A percentile compares a stretch with the other conserved stretches of the same genome.
Evolutionary conservation across 768 basidiomycete species (phyloP).

Genomic region (Cystofilobasidium ferigula): DNA sequence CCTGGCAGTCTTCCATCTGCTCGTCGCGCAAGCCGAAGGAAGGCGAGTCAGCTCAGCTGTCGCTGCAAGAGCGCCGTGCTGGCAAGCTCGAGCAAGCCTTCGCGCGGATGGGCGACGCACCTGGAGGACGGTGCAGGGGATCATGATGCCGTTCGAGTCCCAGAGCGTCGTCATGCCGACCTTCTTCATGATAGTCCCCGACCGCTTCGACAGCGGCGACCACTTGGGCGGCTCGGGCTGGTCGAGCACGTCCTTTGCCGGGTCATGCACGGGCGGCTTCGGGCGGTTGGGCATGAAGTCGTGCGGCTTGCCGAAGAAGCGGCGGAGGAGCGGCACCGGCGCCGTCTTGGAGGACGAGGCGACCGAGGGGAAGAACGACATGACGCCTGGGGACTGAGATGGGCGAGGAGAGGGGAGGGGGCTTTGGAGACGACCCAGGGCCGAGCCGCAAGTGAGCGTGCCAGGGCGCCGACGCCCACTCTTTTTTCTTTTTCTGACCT

Average conservation of each 20-base stretch:
- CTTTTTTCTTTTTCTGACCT: too few relatives aligned
- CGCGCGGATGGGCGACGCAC: conserved; percentile 42
- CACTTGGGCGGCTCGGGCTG: conserved; percentile 44
- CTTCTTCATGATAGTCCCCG: conserved; percentile 87
- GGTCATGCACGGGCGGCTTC: conserved; percentile 14
- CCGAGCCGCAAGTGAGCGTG: too few relatives aligned
- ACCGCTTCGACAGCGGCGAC: conserved; percentile 73
- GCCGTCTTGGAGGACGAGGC: background rate
- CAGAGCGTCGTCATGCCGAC: conserved; percentile 90
- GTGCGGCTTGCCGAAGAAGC: background rate
- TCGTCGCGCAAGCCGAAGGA: background rate
- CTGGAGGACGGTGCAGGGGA: conserved; percentile 90
- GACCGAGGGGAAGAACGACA: background rate
- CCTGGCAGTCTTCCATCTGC: conserved; percentile 33
- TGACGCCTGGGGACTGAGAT: background rate
- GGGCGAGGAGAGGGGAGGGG: background rate
- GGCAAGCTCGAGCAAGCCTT: background rate
- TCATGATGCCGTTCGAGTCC: conserved; percentile 74
- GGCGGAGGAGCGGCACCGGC: background rate
- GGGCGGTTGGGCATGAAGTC: background rate
- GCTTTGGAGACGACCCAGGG: too few relatives aligned
- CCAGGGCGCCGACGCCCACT: too few relatives aligned
- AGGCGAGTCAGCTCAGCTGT: too few relatives aligned
- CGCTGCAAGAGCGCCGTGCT: too few relatives aligned
- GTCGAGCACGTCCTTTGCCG: background rate